Evolutionary conservation across 805 yeast species (phyloP).

Genomic region (Sugiyamaella marilandica): DNA sequence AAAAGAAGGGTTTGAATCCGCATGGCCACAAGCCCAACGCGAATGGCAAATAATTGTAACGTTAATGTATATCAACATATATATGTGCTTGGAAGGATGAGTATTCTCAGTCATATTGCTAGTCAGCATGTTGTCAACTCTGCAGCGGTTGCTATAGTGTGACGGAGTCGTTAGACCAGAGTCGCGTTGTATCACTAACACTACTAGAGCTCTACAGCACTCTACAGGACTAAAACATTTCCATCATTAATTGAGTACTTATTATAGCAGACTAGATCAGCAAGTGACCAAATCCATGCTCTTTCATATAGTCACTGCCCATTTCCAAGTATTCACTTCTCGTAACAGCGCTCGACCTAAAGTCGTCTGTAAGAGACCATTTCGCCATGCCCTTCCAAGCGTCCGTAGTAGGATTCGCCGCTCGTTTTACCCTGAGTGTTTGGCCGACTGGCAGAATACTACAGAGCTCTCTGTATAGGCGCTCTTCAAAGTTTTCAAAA

Average conservation of each 20-base stretch:
- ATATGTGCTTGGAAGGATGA: neutral
- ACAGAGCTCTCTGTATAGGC: constrained; percentile 67
- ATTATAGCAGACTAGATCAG: neutral
- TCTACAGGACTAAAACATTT: too few relatives aligned
- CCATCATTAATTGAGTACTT: neutral
- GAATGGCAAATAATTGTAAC: neutral
- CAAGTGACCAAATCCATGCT: constrained; percentile 71
- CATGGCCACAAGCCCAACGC: constrained; percentile 12
- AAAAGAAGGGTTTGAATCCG: constrained; percentile 33
- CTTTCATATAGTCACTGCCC: constrained; percentile 86
- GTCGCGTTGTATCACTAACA: too few relatives aligned
- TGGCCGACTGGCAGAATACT: constrained; percentile 66
- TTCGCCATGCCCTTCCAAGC: constrained; percentile 94
- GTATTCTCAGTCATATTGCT: too few relatives aligned
- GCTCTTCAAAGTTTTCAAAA: constrained; percentile 58
- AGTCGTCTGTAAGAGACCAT: constrained; percentile 55
- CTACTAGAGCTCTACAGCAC: too few relatives aligned
- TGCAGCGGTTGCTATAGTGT: too few relatives aligned
- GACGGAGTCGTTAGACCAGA: too few relatives aligned
- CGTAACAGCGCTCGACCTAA: constrained; percentile 49
- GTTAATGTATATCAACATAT: neutral
- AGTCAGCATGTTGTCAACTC: too few relatives aligned
- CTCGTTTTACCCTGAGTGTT: constrained; percentile 54
- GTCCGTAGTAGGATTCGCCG: constrained; percentile 67
- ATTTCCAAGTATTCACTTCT: constrained; percentile 75